Percentiles rank a stretch among this genome's conserved stretches.
Conservation (phyloP, 306 rosid genomes). For the Vachellia pachyceras region DNA sequence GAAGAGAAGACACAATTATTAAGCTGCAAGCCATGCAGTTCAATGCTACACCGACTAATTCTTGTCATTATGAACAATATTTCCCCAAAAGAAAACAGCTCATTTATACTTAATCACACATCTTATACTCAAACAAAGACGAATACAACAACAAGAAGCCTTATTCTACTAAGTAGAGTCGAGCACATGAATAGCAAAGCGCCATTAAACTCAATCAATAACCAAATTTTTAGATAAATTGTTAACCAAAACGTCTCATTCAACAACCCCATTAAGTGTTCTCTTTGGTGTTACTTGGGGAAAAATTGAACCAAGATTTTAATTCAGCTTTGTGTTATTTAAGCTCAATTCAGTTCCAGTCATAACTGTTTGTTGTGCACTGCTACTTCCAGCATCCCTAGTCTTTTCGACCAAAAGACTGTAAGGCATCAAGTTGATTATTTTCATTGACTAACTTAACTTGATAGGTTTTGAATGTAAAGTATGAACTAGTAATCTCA, state of each 20-base stretch:
- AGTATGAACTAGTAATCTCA: not conserved
- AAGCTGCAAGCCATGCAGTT: slow-evolving; percentile 19
- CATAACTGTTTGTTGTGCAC: not conserved
- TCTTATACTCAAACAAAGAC: not conserved
- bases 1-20: slow-evolving; percentile 9
- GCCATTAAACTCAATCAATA: too few species aligned
- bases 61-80: not conserved
- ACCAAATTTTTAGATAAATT: too few species aligned
- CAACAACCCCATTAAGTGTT: too few species aligned
- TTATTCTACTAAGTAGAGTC: too few species aligned
- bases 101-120: not conserved
- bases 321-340: too few species aligned
- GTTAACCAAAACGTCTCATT: too few species aligned
- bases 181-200: too few species aligned
- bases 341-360: not conserved
- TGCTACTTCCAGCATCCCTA: not conserved
- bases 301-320: not conserved
- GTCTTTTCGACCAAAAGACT: not conserved
- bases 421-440: not conserved
- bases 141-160: too few species aligned
- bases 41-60: not conserved
- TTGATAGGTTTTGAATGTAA: not conserved
- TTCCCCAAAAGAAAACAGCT: not conserved
- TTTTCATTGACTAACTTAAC: not conserved
- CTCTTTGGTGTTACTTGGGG: too few species aligned